Base-by-base conservation (phyloP, 164 flowering plant genomes). In the Vitis cinerea region DNA sequence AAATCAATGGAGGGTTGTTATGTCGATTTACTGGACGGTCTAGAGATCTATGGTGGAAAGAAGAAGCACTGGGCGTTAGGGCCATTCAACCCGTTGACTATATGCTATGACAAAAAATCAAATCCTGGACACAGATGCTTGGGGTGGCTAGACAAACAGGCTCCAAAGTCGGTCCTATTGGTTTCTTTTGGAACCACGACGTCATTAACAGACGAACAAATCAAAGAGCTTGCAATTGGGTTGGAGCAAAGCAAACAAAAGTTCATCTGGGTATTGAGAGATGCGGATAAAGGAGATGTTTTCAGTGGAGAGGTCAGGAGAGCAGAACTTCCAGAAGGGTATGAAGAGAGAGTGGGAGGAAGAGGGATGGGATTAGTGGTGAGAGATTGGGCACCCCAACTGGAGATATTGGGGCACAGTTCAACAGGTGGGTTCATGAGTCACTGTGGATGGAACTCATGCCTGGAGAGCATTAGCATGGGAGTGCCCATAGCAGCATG, bases 251-350 rank as follows among this genome's bases (percentile, higher is more conserved):
- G 90, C 75, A 59, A 67, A 8, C 83, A 81, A 23, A 80, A 73
- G 67, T 90, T 88, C 77, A 60, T 86, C 1, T 90, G 96, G 93
- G 93, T 83, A 3, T 13, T 88, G 49, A 71, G 92, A 52, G 87
- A 80, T n/a, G 88, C 91, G 0, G 92, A 90, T 44, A 79, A 61
- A 64, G 90, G 87, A 14, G 82, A 85, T 50, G 58, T 81, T 0
- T 81, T 72, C 29, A 27, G 23, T 1, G 70, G 19, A 13, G 66
- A 63, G 10, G 60, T 4, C 1, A 72, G 70, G 61, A 62, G 3
- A 65, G 17, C 17, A 3, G 64, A 61, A 48, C 77, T 91, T 2
- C 90, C 93, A 9, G 31, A 75, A 55, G 86, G 85, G 48, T 92
- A 54, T 31, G 93, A 85, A 68, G 82, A 82, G 65, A 76, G 83